Conservation (phyloP, 257 asterid genomes). For the Euphrasia confusa region DNA sequence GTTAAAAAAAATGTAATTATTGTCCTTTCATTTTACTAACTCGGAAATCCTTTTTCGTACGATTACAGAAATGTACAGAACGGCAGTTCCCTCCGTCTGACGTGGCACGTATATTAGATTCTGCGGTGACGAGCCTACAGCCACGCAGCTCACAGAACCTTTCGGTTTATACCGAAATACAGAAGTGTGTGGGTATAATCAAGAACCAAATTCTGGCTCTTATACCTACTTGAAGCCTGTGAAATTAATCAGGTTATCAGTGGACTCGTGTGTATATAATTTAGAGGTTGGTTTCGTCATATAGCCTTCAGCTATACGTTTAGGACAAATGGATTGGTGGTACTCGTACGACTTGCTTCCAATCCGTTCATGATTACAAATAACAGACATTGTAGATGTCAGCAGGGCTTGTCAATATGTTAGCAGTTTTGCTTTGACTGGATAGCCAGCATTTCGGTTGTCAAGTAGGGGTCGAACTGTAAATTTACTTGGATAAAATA, state of each 20-base stretch:
- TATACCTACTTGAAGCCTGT: slow-evolving; percentile 52
- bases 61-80: slow-evolving; percentile 85
- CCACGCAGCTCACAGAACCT: slow-evolving; percentile 77
- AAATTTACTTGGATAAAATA: slow-evolving; percentile 25
- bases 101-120: slow-evolving; percentile 84
- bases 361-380: slow-evolving; percentile 16
- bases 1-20: neutral
- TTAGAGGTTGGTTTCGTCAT: slow-evolving; percentile 18
- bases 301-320: slow-evolving; percentile 1
- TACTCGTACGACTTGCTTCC: slow-evolving; percentile 12
- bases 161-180: slow-evolving; percentile 76
- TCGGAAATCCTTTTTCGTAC: neutral
- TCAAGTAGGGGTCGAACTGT: slow-evolving; percentile 26
- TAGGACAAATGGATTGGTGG: slow-evolving; percentile 20
- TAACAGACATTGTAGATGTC: slow-evolving; percentile 21
- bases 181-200: slow-evolving; percentile 91
- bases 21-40: slow-evolving; percentile 12
- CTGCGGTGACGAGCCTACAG: slow-evolving; percentile 73
- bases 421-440: slow-evolving; percentile 21
- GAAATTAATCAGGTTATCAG: slow-evolving; percentile 10
- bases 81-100: slow-evolving; percentile 90
- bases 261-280: slow-evolving; percentile 34
- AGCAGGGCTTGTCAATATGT: slow-evolving; percentile 18
- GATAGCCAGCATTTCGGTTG: slow-evolving; percentile 22
- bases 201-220: slow-evolving; percentile 92